Base-by-base conservation (phyloP, 1,139 yeast species). In the Trichomonascaceae sp. region DNA sequence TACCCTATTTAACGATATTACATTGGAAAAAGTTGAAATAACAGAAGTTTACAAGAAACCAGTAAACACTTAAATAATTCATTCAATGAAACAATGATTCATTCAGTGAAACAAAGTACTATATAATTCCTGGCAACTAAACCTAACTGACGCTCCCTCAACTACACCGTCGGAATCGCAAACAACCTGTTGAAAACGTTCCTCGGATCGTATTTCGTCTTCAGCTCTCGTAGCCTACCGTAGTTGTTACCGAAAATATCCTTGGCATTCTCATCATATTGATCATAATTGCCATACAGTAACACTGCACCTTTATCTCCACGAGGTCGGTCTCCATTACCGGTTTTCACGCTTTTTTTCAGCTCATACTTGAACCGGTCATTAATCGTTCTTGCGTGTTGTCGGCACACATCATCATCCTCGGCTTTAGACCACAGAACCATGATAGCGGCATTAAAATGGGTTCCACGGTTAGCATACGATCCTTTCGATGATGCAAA, bases 91-190 rank as follows among this genome's bases (percentile, higher is more conserved):
- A n/a, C n/a, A n/a, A n/a, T n/a, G n/a, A n/a, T n/a, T n/a, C n/a
- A n/a, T n/a, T n/a, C n/a, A n/a, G n/a, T n/a, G n/a, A n/a, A n/a
- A n/a, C n/a, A n/a, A n/a, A n/a, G n/a, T n/a, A n/a, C n/a, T n/a
- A n/a, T n/a, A 22, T 4, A 22, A 22, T 22, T 4, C 6, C 24
- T 6, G 24, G 3, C 3, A 22, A 4, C 24, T 22, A 22, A 27
- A 27, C 2, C 32, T 10, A 5, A 27, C 9, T 6, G 9, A 27
- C n/a, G n/a, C 32, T 10, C 5, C 32, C 32, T 8, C 32, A 6
- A 27, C 32, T 27, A 7, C 65, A 62, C 52, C 41, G 41, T 13
- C 3, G 41, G 17, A 36, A 36, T 36, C 17, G 41, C 17, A 36
- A 36, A 36, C 8, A 36, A 7, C 41, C 17, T 13, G 17, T 36